Evolutionary conservation across 495 filamentous ascomycete genomes (phyloP).

Genomic region (Podospora tetraspora): DNA sequence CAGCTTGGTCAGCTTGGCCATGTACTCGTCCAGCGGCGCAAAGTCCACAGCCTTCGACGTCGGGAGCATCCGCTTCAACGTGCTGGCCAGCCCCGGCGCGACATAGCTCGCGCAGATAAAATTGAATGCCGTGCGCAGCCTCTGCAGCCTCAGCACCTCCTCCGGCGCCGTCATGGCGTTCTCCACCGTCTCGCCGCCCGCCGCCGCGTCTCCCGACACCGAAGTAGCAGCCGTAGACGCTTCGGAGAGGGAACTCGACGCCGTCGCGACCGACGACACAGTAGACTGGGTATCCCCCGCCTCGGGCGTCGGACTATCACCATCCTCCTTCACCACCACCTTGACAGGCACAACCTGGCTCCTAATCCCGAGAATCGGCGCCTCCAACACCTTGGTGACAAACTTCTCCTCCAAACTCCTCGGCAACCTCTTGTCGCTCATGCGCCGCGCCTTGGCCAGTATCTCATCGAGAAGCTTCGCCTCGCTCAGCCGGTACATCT

Average conservation of each 20-base stretch:
- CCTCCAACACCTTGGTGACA: slow-evolving; percentile 66
- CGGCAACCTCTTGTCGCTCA: slow-evolving; percentile 60
- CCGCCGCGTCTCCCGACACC: slow-evolving; percentile 22
- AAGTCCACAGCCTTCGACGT: slow-evolving; percentile 53
- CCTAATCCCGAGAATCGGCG: slow-evolving; percentile 62
- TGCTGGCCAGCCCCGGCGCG: slow-evolving; percentile 43
- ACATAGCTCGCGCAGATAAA: slow-evolving; percentile 75
- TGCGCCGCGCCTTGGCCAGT: slow-evolving; percentile 62
- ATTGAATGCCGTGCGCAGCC: slow-evolving; percentile 66
- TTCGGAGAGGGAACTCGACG: slow-evolving; percentile 36
- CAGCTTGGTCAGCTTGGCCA: slow-evolving; percentile 57
- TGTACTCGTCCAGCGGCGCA: slow-evolving; percentile 58
- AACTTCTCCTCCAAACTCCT: slow-evolving; percentile 82
- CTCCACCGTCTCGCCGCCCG: slow-evolving; percentile 26
- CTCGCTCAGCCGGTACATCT: slow-evolving; percentile 70
- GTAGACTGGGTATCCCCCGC: slow-evolving; percentile 38
- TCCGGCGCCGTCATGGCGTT: slow-evolving; percentile 46
- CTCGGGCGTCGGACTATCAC: slow-evolving; percentile 29
- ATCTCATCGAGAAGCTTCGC: slow-evolving; percentile 64
- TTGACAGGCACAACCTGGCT: slow-evolving; percentile 37
- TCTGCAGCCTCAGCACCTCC: slow-evolving; percentile 56
- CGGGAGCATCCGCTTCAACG: slow-evolving; percentile 46
- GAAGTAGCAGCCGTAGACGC: slow-evolving; percentile 43
- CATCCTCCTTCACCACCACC: background rate
- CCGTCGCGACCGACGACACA: slow-evolving; percentile 30